phyloP scores from a whole-genome alignment of 2,329 filamentous ascomycete species.

The Scedosporium aurantiacum region DNA sequence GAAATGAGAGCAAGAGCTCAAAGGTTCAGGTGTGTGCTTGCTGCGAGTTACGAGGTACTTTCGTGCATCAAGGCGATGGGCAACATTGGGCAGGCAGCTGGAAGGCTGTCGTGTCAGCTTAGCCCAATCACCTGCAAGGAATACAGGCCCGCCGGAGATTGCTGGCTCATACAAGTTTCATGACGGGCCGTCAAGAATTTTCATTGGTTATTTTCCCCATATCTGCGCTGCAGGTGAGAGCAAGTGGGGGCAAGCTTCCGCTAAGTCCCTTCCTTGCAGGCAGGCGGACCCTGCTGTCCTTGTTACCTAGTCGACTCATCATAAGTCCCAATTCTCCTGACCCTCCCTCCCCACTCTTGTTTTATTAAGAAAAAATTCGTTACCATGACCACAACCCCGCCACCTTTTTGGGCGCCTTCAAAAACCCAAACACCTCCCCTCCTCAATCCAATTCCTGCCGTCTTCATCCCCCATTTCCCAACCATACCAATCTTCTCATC shows the following conservation, averaged over 20 bases:
- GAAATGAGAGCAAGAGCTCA: not conserved
- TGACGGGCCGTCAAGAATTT: not conserved
- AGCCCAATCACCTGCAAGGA: not conserved
- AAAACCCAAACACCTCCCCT: slow-evolving; percentile 9
- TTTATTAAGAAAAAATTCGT: slow-evolving; percentile 4
- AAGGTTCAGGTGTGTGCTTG: not conserved
- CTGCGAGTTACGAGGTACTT: not conserved
- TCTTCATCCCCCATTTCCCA: slow-evolving; percentile 17
- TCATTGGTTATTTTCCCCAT: not conserved
- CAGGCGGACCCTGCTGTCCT: too few relatives aligned
- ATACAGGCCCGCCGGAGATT: not conserved
- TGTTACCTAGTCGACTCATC: slow-evolving; percentile 2
- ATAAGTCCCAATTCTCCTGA: not conserved
- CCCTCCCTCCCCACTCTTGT: not conserved
- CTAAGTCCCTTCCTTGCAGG: not conserved
- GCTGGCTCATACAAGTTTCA: not conserved
- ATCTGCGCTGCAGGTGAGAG: not conserved
- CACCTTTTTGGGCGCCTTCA: slow-evolving; percentile 12
- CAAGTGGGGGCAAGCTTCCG: not conserved
- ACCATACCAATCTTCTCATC: slow-evolving; percentile 13
- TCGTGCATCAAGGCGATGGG: not conserved
- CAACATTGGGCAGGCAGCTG: slow-evolving; percentile 1
- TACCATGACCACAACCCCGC: slow-evolving; percentile 21
- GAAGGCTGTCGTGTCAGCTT: slow-evolving; percentile 4
- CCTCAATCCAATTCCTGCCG: slow-evolving; percentile 17